phyloP scores from a whole-genome alignment of 2,329 filamentous ascomycete species.

The Aspergillus arachidicola region DNA sequence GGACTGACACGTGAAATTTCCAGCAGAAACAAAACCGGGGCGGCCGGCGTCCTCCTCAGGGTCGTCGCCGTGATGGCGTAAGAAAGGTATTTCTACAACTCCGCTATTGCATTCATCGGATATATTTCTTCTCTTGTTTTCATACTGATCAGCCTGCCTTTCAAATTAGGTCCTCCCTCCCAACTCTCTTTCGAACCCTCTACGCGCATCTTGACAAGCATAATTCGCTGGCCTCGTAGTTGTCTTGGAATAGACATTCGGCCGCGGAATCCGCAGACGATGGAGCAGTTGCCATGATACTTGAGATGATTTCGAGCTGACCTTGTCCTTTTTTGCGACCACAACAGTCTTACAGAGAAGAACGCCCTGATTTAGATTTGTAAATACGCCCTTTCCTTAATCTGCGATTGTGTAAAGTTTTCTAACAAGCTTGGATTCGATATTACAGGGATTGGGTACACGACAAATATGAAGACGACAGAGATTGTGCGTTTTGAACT shows the following conservation, averaged over 20 bases:
- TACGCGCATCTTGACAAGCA: slow-evolving; percentile 42
- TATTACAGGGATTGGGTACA: slow-evolving; percentile 87
- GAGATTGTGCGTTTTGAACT: slow-evolving; percentile 48
- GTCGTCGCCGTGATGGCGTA: slow-evolving; percentile 74
- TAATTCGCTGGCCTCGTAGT: slow-evolving; percentile 30
- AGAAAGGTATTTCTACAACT: slow-evolving; percentile 71
- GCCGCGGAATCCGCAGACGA: slow-evolving; percentile 32
- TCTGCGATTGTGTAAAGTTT: not conserved
- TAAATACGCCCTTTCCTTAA: slow-evolving; percentile 23
- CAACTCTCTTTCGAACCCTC: slow-evolving; percentile 36
- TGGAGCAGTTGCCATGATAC: slow-evolving; percentile 37
- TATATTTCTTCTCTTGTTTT: not conserved
- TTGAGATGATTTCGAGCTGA: slow-evolving; percentile 48
- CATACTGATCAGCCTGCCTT: slow-evolving; percentile 15
- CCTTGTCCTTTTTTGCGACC: slow-evolving; percentile 39
- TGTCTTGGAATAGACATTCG: slow-evolving; percentile 27
- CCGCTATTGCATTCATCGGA: no score
- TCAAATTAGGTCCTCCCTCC: slow-evolving; percentile 47
- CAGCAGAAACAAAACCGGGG: slow-evolving; percentile 27
- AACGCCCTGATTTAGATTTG: slow-evolving; percentile 51
- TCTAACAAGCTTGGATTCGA: slow-evolving; percentile 3
- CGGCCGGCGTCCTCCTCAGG: slow-evolving; percentile 45
- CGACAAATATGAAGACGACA: slow-evolving; percentile 80
- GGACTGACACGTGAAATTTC: slow-evolving; percentile 17
- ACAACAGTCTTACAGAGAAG: slow-evolving; percentile 49